Base-by-base conservation (phyloP, 2,329 filamentous ascomycete species). In the Aspergillus sp. region DNA sequence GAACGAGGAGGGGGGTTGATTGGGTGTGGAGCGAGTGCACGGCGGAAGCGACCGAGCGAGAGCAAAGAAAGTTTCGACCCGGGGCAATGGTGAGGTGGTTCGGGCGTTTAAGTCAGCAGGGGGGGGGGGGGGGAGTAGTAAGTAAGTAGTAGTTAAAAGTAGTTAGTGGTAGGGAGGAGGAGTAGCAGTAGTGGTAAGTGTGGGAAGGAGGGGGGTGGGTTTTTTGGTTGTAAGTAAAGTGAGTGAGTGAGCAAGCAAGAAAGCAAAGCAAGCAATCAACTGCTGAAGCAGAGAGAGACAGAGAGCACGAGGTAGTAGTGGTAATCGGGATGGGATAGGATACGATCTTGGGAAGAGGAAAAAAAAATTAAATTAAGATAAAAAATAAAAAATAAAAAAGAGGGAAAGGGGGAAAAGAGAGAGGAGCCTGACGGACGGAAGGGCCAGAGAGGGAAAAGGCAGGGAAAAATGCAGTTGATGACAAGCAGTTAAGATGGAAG, bases 41-140 rank as follows among this genome's bases (percentile, higher is more conserved):
- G 64, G 66, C 66, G 67, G 67, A 68, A 69, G 68, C 65, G 67
- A 69, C 68, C 68, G 68, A 70, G 67, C 61, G 58, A 68, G 47
- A 58, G 61, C 32, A 61, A 58, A 59, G 59, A 66, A 65, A 63
- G 66, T 65, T 67, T 67, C 56, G 63, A 52, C 55, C 61, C 61
- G 62, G 61, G 49, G 59, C 58, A 59, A 48, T 58, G 61, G 58
- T 63, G 59, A 59, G 45, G 48, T 64, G 59, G 60, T 61, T 62
- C 60, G 59, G 63, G 59, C 49, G 50, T 63, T 57, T 52, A 57
- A 63, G 57, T 45, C 53, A 61, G 66, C 57, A 65, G 60, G 59
- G 59, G 25, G 39, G 38, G 19, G 25, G 38, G 12, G 15, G 3
- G 23, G 23, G 7, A 30, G 47, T 15, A 7, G 23, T 25, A 25